These are phyloP conservation scores for Botrytis paeoniae DNA, from an alignment of 2,329 filamentous ascomycete species.

Conservation along the genomic window DNA sequence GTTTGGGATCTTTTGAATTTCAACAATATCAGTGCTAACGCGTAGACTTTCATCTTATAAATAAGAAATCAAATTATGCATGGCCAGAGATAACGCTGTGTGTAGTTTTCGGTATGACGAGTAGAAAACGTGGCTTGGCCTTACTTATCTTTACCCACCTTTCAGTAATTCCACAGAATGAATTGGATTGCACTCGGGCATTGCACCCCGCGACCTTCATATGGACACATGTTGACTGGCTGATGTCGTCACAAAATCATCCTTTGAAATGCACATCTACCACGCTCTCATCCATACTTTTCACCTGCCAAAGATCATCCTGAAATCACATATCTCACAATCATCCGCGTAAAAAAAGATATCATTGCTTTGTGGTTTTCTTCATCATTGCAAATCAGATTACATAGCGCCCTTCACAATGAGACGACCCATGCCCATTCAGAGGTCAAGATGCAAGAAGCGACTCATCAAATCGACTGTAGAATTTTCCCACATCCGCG, in stretches of 20 bases:
- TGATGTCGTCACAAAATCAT: constrained; percentile 3
- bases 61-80: background rate
- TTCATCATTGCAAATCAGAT: constrained; percentile 40
- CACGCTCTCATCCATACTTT: background rate
- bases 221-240: background rate
- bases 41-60: background rate
- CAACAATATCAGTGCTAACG: background rate
- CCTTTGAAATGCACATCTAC: background rate
- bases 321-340: constrained; percentile 1
- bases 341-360: constrained; percentile 13
- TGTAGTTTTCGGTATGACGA: background rate
- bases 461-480: constrained; percentile 52
- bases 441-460: constrained; percentile 62
- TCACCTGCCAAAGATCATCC: constrained; percentile 12
- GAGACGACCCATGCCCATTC: constrained; percentile 56
- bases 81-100: background rate
- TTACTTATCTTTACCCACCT: background rate
- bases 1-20: background rate
- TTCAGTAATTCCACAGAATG: background rate
- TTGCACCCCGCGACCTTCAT: background rate
- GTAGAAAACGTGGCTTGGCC: background rate
- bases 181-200: background rate
- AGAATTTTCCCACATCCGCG: constrained; percentile 44
- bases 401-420: constrained; percentile 39
- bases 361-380: constrained; percentile 37